These are phyloP conservation scores for Stachybotrys echinatus DNA, from an alignment of 2,329 filamentous ascomycete genomes.

Conservation along the genomic window DNA sequence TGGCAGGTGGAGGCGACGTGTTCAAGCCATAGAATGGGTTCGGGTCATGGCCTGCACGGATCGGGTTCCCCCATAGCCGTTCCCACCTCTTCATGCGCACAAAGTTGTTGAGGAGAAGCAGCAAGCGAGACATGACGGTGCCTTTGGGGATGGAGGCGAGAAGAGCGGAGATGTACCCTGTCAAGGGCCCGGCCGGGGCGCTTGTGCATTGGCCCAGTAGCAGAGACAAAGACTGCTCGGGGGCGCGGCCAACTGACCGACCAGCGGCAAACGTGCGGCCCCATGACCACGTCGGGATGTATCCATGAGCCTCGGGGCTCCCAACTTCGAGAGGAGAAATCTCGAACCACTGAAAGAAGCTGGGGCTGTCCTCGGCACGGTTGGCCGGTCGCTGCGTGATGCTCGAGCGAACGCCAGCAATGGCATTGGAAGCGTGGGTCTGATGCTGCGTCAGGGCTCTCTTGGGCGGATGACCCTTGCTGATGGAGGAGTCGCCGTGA, in stretches of 20 bases:
- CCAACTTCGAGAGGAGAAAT: constrained; percentile 14
- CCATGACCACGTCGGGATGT: constrained; percentile 16
- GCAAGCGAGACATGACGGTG: constrained; percentile 8
- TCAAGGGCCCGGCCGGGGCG: constrained; percentile 12
- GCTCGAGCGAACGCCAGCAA: neutral
- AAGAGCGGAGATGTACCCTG: constrained; percentile 12
- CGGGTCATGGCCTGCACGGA: constrained; percentile 14
- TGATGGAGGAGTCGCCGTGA: constrained; percentile 5
- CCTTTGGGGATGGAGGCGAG: constrained; percentile 10
- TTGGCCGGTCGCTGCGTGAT: accelerated
- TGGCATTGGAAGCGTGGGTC: neutral
- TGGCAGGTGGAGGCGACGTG: neutral
- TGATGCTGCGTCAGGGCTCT: constrained; percentile 6
- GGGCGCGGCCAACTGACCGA: constrained; percentile 8
- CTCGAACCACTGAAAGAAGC: constrained; percentile 16
- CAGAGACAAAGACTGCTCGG: constrained; percentile 13
- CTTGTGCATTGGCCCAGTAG: constrained; percentile 14
- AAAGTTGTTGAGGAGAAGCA: constrained; percentile 5
- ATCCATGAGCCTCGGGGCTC: constrained; percentile 11
- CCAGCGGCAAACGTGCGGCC: constrained; percentile 15
- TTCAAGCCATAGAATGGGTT: constrained; percentile 16
- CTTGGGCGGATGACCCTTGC: constrained; percentile 1
- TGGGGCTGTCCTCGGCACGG: neutral
- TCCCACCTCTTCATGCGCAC: constrained; percentile 10
- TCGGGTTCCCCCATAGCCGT: constrained; percentile 15